These are phyloP conservation scores for Camellia lanceoleosa DNA, from an alignment of 148 eudicot species.

Conservation along the genomic window DNA sequence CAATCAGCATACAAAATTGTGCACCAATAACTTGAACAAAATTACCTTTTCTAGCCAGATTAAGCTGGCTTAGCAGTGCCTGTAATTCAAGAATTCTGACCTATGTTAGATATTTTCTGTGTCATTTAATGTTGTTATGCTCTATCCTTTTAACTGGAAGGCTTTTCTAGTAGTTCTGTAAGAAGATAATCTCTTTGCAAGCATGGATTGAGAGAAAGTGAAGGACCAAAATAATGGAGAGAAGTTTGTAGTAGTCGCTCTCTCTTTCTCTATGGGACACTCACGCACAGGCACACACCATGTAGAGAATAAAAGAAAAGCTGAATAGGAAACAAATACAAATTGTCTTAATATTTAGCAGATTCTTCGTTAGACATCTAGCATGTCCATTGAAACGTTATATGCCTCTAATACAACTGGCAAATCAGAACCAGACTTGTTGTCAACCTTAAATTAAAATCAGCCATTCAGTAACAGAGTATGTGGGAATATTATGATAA, in stretches of 20 bases:
- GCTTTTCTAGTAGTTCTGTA: neutral
- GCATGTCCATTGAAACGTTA: neutral
- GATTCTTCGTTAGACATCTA: neutral
- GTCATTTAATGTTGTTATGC: neutral
- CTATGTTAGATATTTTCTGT: neutral
- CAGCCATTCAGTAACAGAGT: neutral
- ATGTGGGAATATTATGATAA: neutral
- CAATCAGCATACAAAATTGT: neutral
- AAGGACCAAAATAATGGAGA: neutral
- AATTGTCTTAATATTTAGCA: neutral
- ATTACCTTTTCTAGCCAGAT: neutral
- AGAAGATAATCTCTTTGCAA: slow-evolving; percentile 1
- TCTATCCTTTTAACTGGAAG: neutral
- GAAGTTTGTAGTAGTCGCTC: neutral
- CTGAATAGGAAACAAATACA: neutral
- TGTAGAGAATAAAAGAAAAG: neutral
- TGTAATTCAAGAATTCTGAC: neutral
- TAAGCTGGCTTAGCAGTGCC: neutral
- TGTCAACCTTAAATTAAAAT: neutral
- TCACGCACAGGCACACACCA: neutral
- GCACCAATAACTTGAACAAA: neutral
- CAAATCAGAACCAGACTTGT: neutral
- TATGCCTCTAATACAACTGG: neutral
- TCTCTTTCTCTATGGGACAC: neutral
- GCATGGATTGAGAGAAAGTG: too few relatives aligned